A percentile compares a stretch with the other conserved stretches of the same genome.
phyloP scores from a whole-genome alignment of 2,329 filamentous ascomycete species.

The Calonectria crousiana region DNA sequence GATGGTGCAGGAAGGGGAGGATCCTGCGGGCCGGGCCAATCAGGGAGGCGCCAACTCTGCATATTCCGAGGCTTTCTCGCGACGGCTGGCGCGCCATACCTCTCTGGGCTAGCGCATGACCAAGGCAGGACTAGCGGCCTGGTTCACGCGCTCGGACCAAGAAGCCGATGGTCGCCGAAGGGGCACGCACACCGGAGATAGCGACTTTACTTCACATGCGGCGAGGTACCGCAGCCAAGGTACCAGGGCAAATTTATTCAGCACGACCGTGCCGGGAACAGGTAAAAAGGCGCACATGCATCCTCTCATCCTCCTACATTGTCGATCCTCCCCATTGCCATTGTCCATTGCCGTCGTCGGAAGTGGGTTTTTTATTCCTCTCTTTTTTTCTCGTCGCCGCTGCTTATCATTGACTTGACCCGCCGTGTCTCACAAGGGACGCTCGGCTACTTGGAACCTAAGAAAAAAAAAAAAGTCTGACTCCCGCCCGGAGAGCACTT shows the following conservation, averaged over 20 bases:
- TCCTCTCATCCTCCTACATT: constrained; percentile 1
- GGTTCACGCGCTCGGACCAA: constrained; percentile 37
- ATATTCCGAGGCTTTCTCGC: constrained; percentile 48
- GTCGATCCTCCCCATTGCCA: constrained; percentile 5
- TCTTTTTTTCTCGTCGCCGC: neutral
- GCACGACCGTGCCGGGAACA: constrained; percentile 33
- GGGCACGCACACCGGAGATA: constrained; percentile 40
- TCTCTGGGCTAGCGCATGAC: constrained; percentile 6
- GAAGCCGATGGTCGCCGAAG: constrained; percentile 35
- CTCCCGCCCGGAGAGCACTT: constrained; percentile 7
- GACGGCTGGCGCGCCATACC: constrained; percentile 27
- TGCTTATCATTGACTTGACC: constrained; percentile 10
- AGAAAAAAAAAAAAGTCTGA: constrained; percentile 36
- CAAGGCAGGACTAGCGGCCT: constrained; percentile 27
- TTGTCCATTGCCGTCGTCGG: constrained; percentile 14
- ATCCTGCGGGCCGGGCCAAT: constrained; percentile 46
- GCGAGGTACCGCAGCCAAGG: constrained; percentile 13
- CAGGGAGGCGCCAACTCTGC: constrained; percentile 12
- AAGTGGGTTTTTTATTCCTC: constrained; percentile 6
- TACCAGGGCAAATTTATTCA: constrained; percentile 37
- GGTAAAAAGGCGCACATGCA: constrained; percentile 42
- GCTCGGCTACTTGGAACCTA: constrained; percentile 15
- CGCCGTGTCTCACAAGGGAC: neutral
- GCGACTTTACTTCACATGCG: constrained; percentile 46
- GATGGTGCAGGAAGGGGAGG: constrained; percentile 18